These are phyloP conservation scores for Aspergillus texensis DNA, from an alignment of 2,329 filamentous ascomycete genomes.

Conservation along the genomic window DNA sequence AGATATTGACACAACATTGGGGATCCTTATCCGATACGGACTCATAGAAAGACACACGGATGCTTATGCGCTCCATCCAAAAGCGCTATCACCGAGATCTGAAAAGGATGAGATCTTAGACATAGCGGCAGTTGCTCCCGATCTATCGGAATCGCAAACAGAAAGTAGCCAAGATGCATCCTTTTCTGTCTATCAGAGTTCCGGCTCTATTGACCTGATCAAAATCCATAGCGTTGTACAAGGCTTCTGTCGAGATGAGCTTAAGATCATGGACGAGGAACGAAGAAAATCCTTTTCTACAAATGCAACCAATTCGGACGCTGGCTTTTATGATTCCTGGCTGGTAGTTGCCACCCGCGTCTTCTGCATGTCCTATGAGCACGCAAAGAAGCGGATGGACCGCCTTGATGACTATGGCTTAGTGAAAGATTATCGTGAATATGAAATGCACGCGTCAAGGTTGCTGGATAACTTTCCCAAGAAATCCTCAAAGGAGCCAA, in stretches of 20 bases:
- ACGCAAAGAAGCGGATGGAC: conserved; percentile 45
- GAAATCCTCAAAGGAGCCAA: conserved; percentile 28
- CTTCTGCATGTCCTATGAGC: conserved; percentile 46
- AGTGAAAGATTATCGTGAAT: conserved; percentile 52
- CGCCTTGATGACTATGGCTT: conserved; percentile 41
- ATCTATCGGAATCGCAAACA: conserved; percentile 36
- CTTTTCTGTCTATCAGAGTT: conserved; percentile 33
- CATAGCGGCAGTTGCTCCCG: conserved; percentile 25
- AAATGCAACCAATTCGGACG: conserved; percentile 20
- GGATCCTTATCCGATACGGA: conserved; percentile 49
- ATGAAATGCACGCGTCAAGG: conserved; percentile 48
- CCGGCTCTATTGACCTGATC: conserved; percentile 45
- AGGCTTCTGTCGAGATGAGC: conserved; percentile 50
- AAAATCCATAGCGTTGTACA: conserved; percentile 54
- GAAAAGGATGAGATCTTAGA: conserved; percentile 28
- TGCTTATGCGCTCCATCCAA: conserved; percentile 28
- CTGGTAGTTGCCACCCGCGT: conserved; percentile 45
- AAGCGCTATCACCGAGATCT: conserved; percentile 20
- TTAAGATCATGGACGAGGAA: conserved; percentile 42
- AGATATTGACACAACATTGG: conserved; percentile 51
- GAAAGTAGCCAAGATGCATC: conserved; percentile 40
- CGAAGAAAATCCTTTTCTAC: conserved; percentile 7
- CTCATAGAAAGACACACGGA: conserved; percentile 47
- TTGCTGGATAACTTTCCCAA: conserved; percentile 45
- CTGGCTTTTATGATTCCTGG: conserved; percentile 46